These are phyloP conservation scores for Cornus kousa DNA, from an alignment of 148 eudicot species.

Conservation along the genomic window DNA sequence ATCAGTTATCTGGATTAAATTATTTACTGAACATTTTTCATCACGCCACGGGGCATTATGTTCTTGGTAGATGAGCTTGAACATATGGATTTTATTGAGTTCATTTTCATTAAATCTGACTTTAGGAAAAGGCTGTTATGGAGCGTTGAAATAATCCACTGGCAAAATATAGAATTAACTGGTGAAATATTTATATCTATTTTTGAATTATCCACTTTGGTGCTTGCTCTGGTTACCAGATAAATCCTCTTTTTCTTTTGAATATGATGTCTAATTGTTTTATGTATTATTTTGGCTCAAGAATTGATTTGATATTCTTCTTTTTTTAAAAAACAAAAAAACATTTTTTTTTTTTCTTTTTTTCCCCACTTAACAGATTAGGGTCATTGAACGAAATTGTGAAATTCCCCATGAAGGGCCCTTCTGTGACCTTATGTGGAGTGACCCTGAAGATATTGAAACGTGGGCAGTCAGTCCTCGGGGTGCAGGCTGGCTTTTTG, in stretches of 20 bases:
- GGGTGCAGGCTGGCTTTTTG: slow-evolving; percentile 99
- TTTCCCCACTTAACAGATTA: slow-evolving; percentile 51
- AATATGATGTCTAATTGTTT: not conserved
- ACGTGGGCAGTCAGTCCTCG: slow-evolving; percentile 99
- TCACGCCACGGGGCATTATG: not conserved
- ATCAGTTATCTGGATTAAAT: not conserved
- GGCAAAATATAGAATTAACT: too few species aligned
- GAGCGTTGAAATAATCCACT: not conserved
- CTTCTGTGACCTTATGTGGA: slow-evolving; percentile 99
- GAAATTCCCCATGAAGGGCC: slow-evolving; percentile 99
- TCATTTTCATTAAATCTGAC: not conserved
- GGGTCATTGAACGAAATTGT: slow-evolving; percentile 90
- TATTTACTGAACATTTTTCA: slow-evolving; percentile 1
- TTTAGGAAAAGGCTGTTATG: not conserved
- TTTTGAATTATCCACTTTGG: not conserved
- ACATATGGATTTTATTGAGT: not conserved
- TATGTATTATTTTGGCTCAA: not conserved
- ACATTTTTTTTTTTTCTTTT: not conserved
- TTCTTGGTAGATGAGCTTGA: not conserved
- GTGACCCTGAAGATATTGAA: slow-evolving; percentile 99
- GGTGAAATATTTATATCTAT: too few species aligned
- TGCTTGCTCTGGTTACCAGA: not conserved
- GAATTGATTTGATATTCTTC: not conserved
- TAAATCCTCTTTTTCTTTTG: not conserved
- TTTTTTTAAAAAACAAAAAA: not conserved